These are phyloP conservation scores for Mycosphaerella arachidis DNA, from an alignment of 2,329 filamentous ascomycete genomes.

Conservation along the genomic window DNA sequence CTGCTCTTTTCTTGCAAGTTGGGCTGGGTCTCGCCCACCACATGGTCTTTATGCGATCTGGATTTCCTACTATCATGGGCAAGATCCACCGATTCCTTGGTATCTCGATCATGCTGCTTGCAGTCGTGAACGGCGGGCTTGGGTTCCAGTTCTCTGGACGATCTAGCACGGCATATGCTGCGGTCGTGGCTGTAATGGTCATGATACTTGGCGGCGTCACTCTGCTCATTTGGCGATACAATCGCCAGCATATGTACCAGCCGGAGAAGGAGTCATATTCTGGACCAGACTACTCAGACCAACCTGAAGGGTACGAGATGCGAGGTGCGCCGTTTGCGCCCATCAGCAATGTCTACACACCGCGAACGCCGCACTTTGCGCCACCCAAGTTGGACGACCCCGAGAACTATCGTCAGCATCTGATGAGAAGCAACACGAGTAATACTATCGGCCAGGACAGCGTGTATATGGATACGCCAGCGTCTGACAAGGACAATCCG, in stretches of 20 bases:
- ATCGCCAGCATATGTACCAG: conserved; percentile 17
- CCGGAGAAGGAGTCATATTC: conserved; percentile 16
- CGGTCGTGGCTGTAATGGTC: conserved; percentile 19
- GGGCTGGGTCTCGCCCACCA: conserved; percentile 40
- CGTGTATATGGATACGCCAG: conserved; percentile 21
- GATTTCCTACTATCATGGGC: conserved; percentile 40
- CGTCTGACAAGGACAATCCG: conserved; percentile 16
- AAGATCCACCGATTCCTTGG: conserved; percentile 57
- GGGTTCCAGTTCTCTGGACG: conserved; percentile 57
- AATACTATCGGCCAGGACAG: conserved; percentile 9
- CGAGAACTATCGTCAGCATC: conserved; percentile 12
- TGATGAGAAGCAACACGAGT: conserved; percentile 4
- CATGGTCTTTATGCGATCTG: conserved; percentile 30
- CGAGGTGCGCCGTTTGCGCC: conserved; percentile 13
- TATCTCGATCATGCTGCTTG: conserved; percentile 50
- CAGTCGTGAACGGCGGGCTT: conserved; percentile 54
- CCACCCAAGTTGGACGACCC: conserved; percentile 9
- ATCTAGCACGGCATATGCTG: conserved; percentile 16
- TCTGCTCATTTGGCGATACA: conserved; percentile 12
- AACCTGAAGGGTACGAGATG: conserved; percentile 21
- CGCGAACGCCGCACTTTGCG: conserved; percentile 18
- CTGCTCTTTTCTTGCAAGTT: conserved; percentile 34
- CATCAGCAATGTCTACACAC: conserved; percentile 20
- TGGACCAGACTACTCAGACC: conserved; percentile 7
- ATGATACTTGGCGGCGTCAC: conserved; percentile 16